Conservation (phyloP, 768 basidiomycete species). For the Candolleomyces aberdarensis region DNA sequence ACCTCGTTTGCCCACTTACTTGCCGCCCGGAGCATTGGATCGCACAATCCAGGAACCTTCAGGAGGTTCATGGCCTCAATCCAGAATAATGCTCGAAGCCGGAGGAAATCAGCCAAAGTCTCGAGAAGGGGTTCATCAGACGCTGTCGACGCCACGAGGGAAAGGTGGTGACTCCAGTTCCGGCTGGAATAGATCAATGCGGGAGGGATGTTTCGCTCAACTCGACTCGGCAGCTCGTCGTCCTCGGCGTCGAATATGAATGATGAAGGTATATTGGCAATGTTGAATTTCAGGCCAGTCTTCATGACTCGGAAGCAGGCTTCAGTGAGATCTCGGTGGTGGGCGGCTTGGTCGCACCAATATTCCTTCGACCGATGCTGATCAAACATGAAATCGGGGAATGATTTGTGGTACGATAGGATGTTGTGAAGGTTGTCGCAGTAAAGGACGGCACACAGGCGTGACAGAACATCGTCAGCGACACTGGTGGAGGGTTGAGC, state of each 20-base stretch:
- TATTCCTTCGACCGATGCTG: conserved; percentile 8
- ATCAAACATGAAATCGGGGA: conserved; percentile 19
- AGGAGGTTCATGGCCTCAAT: conserved; percentile 9
- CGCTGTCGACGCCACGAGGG: not conserved
- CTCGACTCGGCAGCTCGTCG: not conserved
- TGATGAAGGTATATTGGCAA: conserved; percentile 16
- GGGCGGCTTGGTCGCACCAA: conserved; percentile 10
- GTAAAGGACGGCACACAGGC: conserved; percentile 20
- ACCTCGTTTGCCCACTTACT: not conserved
- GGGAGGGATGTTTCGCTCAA: conserved; percentile 11
- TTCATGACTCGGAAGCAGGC: conserved; percentile 19
- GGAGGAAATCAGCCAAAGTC: conserved; percentile 8
- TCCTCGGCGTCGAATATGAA: conserved; percentile 15
- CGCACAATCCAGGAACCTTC: not conserved
- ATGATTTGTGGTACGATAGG: conserved; percentile 21
- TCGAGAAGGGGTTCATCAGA: not conserved
- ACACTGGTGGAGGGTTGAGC: not conserved
- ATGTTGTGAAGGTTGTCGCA: conserved; percentile 7
- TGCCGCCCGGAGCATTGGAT: not conserved
- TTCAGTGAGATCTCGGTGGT: conserved; percentile 10
- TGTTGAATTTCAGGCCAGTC: conserved; percentile 17
- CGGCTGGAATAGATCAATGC: conserved; percentile 9
- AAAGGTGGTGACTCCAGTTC: conserved; percentile 12
- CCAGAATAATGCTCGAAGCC: conserved; percentile 8
- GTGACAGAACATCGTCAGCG: not conserved